Conservation (phyloP, 164 flowering plant genomes). For the Warburgia ugandensis region DNA sequence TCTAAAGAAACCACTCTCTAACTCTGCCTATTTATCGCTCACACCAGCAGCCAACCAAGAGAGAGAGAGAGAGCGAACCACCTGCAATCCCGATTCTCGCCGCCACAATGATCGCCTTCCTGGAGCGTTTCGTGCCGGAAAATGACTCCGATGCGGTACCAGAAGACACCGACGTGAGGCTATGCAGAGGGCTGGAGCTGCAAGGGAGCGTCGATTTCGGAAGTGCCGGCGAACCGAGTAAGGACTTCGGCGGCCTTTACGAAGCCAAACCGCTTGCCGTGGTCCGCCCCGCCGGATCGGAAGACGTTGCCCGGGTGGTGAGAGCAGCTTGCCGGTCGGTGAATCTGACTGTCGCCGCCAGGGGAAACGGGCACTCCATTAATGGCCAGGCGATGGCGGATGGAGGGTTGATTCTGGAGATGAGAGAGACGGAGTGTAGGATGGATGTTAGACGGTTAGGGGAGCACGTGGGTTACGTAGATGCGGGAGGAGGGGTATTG, state of each 20-base stretch:
- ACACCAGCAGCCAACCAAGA: too few relatives aligned
- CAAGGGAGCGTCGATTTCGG: slow-evolving; percentile 31
- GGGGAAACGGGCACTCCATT: slow-evolving; percentile 92
- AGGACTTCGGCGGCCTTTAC: slow-evolving; percentile 72
- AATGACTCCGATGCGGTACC: slow-evolving; percentile 27
- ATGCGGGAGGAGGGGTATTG: slow-evolving; percentile 72
- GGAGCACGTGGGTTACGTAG: slow-evolving; percentile 19
- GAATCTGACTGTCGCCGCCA: slow-evolving; percentile 68
- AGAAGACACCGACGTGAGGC: slow-evolving; percentile 12
- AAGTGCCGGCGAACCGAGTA: slow-evolving; percentile 19
- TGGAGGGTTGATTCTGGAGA: slow-evolving; percentile 66
- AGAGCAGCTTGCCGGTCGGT: slow-evolving; percentile 29
- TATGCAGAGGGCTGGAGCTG: slow-evolving; percentile 30
- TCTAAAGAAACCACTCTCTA: neutral
- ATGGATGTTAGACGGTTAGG: neutral
- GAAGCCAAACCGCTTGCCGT: slow-evolving; percentile 42
- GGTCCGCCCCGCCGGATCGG: slow-evolving; percentile 32
- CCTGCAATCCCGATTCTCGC: too few relatives aligned
- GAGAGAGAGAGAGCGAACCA: too few relatives aligned
- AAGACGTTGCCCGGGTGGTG: slow-evolving; percentile 45
- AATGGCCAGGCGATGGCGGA: slow-evolving; percentile 88
- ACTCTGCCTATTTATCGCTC: too few relatives aligned
- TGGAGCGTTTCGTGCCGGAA: slow-evolving; percentile 40
- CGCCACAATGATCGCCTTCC: slow-evolving; percentile 49
- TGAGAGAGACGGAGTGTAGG: slow-evolving; percentile 34